Evolutionary conservation across 2,329 filamentous ascomycete genomes (phyloP), one percentile per base, ranked within the genome.

Genomic region (Aspergillus terreus): DNA sequence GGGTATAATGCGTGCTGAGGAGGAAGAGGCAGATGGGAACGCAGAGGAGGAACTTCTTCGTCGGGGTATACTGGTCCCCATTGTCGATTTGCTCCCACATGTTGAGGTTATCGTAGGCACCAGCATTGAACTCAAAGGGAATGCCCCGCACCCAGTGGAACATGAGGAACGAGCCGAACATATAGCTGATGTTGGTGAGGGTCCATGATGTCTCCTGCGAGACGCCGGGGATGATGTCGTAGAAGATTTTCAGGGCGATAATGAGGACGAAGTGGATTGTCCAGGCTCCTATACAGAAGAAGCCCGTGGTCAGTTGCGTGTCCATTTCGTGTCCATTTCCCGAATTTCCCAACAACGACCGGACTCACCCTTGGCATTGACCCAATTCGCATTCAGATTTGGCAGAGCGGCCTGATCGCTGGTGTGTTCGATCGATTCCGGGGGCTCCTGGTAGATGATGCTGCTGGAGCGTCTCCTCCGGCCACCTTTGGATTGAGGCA

Each of bases 21-120:
- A 99, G 82, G 72, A 99, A 99, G 58, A 99, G 82, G 58, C 92
- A 82, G 64, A 99, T 95, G 36, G 94, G 94, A 32, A 97, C 92
- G 65, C 87, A 90, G 63, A 97, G 85, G 53, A 99, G 80, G 68
- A 99, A 99, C 75, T 99, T 99, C 81, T 99, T 99, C 60, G 94
- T 90, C 4, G 94, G 94, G 1, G 94, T 99, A 77, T 97, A 99
- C 73, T 99, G 94, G 63, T 94, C 94, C 44, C 94, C 94, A 66
- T 97, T 95, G 78, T 99, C 94, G 71, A 99, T 99, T 77, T 99
- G 94, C 78, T 99, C 94, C 94, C 94, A 99, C 94, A 99, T 97
- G 78, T 97, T 99, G 68, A 99, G 82, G 73, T 99, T 97, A 80
- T 99, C 94, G 74, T 97, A 99, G 63, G 94, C 94, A 53, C 94